These are phyloP conservation scores for Phytophthora pinifolia DNA, from an alignment of 352 stramenopile genomes.

Conservation along the genomic window DNA sequence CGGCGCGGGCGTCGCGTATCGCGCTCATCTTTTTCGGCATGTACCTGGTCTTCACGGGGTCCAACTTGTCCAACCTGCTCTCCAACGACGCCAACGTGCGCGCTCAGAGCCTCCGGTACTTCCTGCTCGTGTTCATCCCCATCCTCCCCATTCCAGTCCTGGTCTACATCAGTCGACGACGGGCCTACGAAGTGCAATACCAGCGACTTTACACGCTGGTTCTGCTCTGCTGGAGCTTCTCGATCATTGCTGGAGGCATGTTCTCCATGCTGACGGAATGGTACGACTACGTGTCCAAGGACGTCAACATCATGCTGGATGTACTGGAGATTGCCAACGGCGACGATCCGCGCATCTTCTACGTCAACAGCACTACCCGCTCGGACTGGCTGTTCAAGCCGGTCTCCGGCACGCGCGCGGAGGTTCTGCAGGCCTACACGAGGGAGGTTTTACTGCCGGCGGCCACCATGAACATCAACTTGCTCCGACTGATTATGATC, in stretches of 20 bases:
- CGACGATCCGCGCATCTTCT: conserved; percentile 38
- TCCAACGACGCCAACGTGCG: conserved; percentile 57
- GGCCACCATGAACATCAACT: conserved; percentile 81
- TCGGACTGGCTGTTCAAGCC: conserved; percentile 59
- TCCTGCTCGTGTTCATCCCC: conserved; percentile 63
- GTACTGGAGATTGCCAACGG: conserved; percentile 44
- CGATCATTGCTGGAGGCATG: conserved; percentile 73
- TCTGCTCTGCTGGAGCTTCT: conserved; percentile 70
- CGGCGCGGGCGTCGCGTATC: conserved; percentile 60
- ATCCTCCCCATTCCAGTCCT: conserved; percentile 69
- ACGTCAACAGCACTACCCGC: conserved; percentile 57
- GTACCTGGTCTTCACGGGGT: conserved; percentile 74
- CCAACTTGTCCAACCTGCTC: conserved; percentile 70
- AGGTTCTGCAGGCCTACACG: conserved; percentile 69
- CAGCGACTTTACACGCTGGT: conserved; percentile 74
- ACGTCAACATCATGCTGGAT: conserved; percentile 66
- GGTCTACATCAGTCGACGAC: conserved; percentile 60
- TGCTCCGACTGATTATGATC: conserved; percentile 74
- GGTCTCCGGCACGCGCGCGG: conserved; percentile 47
- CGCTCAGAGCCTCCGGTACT: conserved; percentile 57
- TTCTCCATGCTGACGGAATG: conserved; percentile 85
- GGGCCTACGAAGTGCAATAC: conserved; percentile 71
- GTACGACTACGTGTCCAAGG: conserved; percentile 72
- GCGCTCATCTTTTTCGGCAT: conserved; percentile 65
- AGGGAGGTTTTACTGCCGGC: conserved; percentile 61